phyloP scores from a whole-genome alignment of 2,329 filamentous ascomycete species.

The Colletotrichum lini region DNA sequence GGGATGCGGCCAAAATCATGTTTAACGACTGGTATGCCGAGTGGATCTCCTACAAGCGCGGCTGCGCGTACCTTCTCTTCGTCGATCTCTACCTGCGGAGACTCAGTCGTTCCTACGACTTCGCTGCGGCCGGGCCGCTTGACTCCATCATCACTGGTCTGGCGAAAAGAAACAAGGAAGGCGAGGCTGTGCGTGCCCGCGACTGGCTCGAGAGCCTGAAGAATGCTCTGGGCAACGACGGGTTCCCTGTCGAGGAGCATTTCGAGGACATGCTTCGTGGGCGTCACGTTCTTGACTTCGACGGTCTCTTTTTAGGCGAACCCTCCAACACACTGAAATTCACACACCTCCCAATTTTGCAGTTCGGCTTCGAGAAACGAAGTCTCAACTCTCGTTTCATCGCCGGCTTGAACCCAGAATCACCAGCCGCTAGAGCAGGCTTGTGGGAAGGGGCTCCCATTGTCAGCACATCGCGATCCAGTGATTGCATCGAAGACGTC shows the following conservation, averaged over 20 bases:
- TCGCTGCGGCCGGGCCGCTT: constrained; percentile 8
- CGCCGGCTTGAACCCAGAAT: constrained; percentile 3
- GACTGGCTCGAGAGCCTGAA: constrained; percentile 5
- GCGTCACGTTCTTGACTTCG: constrained; percentile 8
- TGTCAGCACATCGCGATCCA: constrained; percentile 14
- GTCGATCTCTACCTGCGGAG: constrained; percentile 16
- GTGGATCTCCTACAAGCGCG: constrained; percentile 22
- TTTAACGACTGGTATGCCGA: constrained; percentile 40
- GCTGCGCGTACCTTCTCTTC: constrained; percentile 26
- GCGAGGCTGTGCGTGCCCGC: not conserved
- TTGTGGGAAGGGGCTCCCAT: constrained; percentile 23
- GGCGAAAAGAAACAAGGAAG: constrained; percentile 2
- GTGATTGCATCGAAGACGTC: constrained; percentile 21
- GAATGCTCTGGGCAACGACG: constrained; percentile 1
- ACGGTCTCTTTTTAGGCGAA: constrained; percentile 6
- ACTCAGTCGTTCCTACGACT: not conserved
- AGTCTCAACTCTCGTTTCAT: constrained; percentile 13
- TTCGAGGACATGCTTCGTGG: constrained; percentile 28
- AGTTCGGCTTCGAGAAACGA: constrained; percentile 19
- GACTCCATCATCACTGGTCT: constrained; percentile 6
- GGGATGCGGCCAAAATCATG: constrained; percentile 27
- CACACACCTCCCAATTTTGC: constrained; percentile 13
- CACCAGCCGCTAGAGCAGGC: constrained; percentile 10
- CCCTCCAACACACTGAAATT: not conserved
- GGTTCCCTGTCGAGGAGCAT: not conserved